Conservation (phyloP, 2,329 filamentous ascomycete genomes). For the Laburnicola sp. region DNA sequence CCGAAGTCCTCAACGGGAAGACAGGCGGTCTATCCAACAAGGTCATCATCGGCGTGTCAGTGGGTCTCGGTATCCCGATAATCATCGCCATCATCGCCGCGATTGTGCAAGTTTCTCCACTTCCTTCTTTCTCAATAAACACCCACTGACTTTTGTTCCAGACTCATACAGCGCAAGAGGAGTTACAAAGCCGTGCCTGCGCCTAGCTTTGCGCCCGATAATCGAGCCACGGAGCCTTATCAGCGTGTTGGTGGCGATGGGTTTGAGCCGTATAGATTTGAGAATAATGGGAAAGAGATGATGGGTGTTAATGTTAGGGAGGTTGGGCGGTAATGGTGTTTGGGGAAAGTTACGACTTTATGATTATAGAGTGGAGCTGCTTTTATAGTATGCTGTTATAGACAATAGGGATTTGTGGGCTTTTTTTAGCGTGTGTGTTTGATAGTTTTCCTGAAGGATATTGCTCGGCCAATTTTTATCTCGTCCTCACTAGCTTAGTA, state of each 20-base stretch:
- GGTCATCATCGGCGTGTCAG: not conserved
- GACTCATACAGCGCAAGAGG: not conserved
- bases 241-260: not conserved
- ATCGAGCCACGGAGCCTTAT: slow-evolving; percentile 1
- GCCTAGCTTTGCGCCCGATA: slow-evolving; percentile 1
- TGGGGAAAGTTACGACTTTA: too few relatives aligned
- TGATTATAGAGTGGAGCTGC: too few relatives aligned
- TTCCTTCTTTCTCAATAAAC: not conserved
- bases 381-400: too few relatives aligned
- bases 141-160: not conserved
- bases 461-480: too few relatives aligned
- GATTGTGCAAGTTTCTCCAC: slow-evolving; percentile 12
- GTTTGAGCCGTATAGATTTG: slow-evolving; percentile 7
- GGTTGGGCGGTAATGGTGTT: not conserved
- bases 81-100: slow-evolving; percentile 32
- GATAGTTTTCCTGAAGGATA: too few relatives aligned
- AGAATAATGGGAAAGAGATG: not conserved
- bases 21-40: not conserved
- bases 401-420: too few relatives aligned
- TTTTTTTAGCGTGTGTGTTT: too few relatives aligned
- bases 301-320: slow-evolving; percentile 1
- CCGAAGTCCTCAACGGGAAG: not conserved
- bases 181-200: not conserved
- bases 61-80: slow-evolving; percentile 12
- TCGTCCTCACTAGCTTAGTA: too few relatives aligned